A percentile compares a stretch with the other conserved stretches of the same genome.
These are phyloP conservation scores for Spergularia marina DNA, from an alignment of 148 eudicot species.

Conservation along the genomic window DNA sequence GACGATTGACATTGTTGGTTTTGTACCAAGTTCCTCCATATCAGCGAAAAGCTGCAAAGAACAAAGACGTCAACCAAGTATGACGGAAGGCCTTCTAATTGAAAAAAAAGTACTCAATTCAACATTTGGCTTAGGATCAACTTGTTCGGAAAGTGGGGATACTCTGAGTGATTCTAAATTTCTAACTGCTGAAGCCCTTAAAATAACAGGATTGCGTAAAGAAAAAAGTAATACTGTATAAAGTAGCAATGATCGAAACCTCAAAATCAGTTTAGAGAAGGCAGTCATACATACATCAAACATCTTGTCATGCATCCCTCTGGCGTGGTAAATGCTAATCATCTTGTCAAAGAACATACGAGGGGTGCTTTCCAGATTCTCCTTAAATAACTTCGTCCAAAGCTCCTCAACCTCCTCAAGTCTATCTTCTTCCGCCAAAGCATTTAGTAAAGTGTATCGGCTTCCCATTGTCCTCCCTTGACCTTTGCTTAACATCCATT, in stretches of 20 bases:
- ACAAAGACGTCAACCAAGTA: background rate
- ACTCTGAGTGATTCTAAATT: too few species aligned
- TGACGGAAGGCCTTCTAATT: background rate
- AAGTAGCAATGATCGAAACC: too few species aligned
- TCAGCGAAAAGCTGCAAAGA: slow-evolving; percentile 66
- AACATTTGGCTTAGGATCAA: too few species aligned
- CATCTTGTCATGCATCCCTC: slow-evolving; percentile 78
- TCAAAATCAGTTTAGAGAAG: background rate
- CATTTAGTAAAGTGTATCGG: slow-evolving; percentile 67
- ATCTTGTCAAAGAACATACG: slow-evolving; percentile 82
- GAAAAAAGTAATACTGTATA: background rate
- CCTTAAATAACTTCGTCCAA: slow-evolving; percentile 64
- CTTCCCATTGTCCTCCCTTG: slow-evolving; percentile 97
- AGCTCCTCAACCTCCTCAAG: slow-evolving; percentile 92
- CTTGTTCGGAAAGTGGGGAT: too few species aligned
- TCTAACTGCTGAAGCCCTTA: too few species aligned
- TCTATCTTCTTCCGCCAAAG: slow-evolving; percentile 83
- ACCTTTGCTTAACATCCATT: slow-evolving; percentile 99
- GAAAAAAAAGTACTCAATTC: background rate
- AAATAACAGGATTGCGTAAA: background rate
- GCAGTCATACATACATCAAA: slow-evolving; percentile 57
- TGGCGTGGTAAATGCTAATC: slow-evolving; percentile 59
- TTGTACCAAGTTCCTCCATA: slow-evolving; percentile 92
- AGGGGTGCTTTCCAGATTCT: slow-evolving; percentile 85
- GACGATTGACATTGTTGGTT: slow-evolving; percentile 60